Percentiles rank a stretch among this genome's conserved stretches.
Evolutionary conservation across 805 yeast species (phyloP).

Genomic region (Jamesozyma spencerorum): DNA sequence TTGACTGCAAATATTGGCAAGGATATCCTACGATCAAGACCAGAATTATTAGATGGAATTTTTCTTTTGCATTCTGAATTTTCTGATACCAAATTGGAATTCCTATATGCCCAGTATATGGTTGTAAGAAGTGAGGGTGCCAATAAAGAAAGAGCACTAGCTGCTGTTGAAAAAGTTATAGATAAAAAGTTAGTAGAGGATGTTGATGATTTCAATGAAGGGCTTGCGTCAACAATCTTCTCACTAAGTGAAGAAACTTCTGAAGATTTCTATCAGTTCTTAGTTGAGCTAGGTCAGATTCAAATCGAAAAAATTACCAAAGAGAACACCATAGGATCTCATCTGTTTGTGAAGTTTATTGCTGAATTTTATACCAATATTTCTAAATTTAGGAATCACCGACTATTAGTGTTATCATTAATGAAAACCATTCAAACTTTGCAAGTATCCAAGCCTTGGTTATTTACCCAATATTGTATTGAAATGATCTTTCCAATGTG

Average conservation of each 20-base stretch:
- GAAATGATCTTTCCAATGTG: conserved; percentile 42
- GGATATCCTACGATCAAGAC: neutral
- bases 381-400: conserved; percentile 6
- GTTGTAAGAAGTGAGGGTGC: conserved; percentile 24
- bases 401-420: conserved; percentile 9
- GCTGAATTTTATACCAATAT: conserved; percentile 24
- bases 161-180: conserved; percentile 18
- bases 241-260: conserved; percentile 7
- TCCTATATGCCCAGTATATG: conserved; percentile 30
- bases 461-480: conserved; percentile 54
- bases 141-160: conserved; percentile 6
- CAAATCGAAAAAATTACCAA: conserved; percentile 14
- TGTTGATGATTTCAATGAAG: conserved; percentile 13
- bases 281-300: conserved; percentile 18
- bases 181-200: neutral
- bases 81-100: conserved; percentile 16
- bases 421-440: conserved; percentile 33
- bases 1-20: neutral
- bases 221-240: conserved; percentile 9
- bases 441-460: conserved; percentile 45
- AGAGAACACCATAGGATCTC: conserved; percentile 15
- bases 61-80: conserved; percentile 24
- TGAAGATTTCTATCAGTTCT: conserved; percentile 4
- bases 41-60: conserved; percentile 17
- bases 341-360: conserved; percentile 27